Conservation (phyloP, 345 rosid species). For the Erodium maritimum region DNA sequence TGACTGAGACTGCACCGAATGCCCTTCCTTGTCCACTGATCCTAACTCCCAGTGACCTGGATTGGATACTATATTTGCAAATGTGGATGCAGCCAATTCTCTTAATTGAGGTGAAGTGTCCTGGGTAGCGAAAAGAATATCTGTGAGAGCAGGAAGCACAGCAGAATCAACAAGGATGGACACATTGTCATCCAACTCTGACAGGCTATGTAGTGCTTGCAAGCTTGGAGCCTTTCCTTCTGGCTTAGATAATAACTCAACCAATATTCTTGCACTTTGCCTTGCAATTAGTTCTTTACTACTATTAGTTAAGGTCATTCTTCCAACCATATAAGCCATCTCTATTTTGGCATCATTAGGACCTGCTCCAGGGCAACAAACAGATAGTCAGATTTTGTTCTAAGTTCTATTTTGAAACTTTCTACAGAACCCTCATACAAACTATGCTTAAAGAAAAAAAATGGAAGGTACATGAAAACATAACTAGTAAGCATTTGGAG, state of each 20-base stretch:
- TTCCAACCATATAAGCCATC: slow-evolving; percentile 33
- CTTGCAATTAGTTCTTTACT: slow-evolving; percentile 28
- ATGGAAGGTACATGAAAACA: not conserved
- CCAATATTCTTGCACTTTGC: slow-evolving; percentile 19
- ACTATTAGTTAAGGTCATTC: slow-evolving; percentile 27
- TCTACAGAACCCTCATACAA: not conserved
- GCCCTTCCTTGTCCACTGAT: slow-evolving; percentile 22
- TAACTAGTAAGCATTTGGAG: not conserved
- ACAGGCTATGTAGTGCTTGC: slow-evolving; percentile 31
- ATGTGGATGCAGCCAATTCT: slow-evolving; percentile 25
- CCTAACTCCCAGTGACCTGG: slow-evolving; percentile 39
- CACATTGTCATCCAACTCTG: slow-evolving; percentile 28
- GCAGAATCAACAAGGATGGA: slow-evolving; percentile 25
- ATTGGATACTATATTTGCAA: slow-evolving; percentile 33
- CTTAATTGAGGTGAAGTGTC: slow-evolving; percentile 12
- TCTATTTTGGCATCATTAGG: slow-evolving; percentile 24
- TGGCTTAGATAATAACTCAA: slow-evolving; percentile 18
- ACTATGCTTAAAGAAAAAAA: not conserved
- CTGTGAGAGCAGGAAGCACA: slow-evolving; percentile 22
- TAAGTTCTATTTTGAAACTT: not conserved
- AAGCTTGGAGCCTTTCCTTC: slow-evolving; percentile 21
- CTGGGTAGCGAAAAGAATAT: slow-evolving; percentile 21
- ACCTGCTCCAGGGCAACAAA: slow-evolving; percentile 16
- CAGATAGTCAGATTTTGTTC: not conserved
- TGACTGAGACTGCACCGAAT: slow-evolving; percentile 26